Base-by-base conservation (phyloP, 148 eudicot genomes). In the Rhododendron ovatum region DNA sequence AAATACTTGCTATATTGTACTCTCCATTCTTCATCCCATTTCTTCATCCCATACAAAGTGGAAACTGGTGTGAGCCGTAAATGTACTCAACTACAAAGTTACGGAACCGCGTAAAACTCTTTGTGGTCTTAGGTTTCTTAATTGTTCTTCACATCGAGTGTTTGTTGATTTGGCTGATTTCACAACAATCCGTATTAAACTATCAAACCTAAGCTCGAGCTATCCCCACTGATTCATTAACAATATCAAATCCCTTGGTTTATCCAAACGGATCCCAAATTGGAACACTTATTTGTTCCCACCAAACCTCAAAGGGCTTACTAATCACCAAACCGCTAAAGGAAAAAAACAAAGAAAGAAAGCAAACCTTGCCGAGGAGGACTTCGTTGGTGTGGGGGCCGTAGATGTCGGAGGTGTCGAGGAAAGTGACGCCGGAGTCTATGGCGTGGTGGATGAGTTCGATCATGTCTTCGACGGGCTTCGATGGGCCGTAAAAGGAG, bases 401-500 rank as follows among this genome's bases (percentile, higher is more conserved):
- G 30, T 78, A 78, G 4, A 78, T 11, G 81, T 78, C 81, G 55
- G 81, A 78, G 55, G 81, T 45, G 81, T 78, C 81, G 55, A 78
- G 53, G 35, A 78, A 78, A 1, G 81, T 78, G 81, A 78, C 81
- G 55, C 81, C 81, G 81, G 81, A 78, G 18, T 78, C 24, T 5
- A 78, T 22, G 28, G 81, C 81, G 55, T 78, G 81, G 51, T 45
- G 57, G 81, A 78, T 78, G 51, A 78, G 53, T 45, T 78, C 45
- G 51, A 78, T 78, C 81, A 78, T 78, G 2, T n/a, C 57, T 45
- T 78, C 81, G 4, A 45, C 81, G 15, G 81, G 81, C 35, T 78
- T 78, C 18, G 81, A 35, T 6, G 81, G 81, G 28, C 81, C 81
- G 81, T 78, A 78, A 13, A 20, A 41, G 33, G 81, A 33, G 2